These are phyloP conservation scores for Cicer bijugum DNA, from an alignment of 306 rosid species.

Conservation along the genomic window DNA sequence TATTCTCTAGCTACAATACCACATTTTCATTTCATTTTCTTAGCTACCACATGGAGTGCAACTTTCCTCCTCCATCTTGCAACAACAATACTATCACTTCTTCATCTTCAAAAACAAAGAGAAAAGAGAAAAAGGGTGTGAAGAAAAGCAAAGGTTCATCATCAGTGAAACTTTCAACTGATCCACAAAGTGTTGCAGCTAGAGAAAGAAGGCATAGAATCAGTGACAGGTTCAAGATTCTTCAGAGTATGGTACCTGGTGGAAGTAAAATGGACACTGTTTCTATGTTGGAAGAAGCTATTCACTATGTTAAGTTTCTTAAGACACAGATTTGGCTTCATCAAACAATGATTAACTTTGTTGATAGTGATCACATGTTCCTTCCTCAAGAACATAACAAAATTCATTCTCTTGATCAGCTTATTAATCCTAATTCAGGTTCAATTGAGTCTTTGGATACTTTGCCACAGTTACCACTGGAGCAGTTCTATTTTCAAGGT, in stretches of 20 bases:
- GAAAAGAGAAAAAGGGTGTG: slow-evolving; percentile 42
- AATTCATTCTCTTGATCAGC: background rate
- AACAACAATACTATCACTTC: background rate
- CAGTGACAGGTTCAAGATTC: slow-evolving; percentile 86
- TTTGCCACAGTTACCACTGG: slow-evolving; percentile 26
- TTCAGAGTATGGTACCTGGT: slow-evolving; percentile 91
- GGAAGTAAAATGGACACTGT: slow-evolving; percentile 92
- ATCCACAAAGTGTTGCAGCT: slow-evolving; percentile 95
- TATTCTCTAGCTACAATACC: background rate
- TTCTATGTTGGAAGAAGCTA: slow-evolving; percentile 86
- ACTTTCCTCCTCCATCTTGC: background rate
- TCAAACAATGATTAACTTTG: slow-evolving; percentile 68
- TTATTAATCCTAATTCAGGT: background rate
- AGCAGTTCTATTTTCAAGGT: slow-evolving; percentile 47
- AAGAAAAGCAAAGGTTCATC: slow-evolving; percentile 45
- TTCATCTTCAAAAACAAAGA: slow-evolving; percentile 49
- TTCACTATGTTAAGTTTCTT: slow-evolving; percentile 82
- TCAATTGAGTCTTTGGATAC: slow-evolving; percentile 35
- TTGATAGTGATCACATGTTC: slow-evolving; percentile 28
- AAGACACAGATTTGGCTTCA: slow-evolving; percentile 84
- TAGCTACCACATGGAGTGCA: slow-evolving; percentile 54
- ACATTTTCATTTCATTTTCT: background rate
- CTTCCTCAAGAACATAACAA: background rate
- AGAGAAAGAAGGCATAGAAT: slow-evolving; percentile 86
- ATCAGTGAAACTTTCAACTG: slow-evolving; percentile 72